Evolutionary conservation across 257 asterid genomes (phyloP).

Genomic region (Forsythia viridissima): DNA sequence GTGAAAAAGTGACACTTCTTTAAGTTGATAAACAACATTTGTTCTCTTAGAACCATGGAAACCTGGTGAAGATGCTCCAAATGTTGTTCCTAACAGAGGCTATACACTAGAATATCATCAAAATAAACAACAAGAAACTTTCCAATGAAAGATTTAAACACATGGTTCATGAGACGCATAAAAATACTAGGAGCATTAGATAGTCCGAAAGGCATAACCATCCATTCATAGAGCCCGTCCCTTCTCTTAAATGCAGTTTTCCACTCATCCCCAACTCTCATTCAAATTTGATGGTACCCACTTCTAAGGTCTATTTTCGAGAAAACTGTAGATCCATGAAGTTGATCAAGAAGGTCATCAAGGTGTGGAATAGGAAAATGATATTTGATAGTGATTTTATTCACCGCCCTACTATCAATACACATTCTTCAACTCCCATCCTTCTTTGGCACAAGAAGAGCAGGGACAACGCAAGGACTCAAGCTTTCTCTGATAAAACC

Average conservation of each 20-base stretch:
- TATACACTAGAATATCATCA: no score
- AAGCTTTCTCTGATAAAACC: neutral
- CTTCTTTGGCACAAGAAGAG: neutral
- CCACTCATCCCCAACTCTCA: neutral
- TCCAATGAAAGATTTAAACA: no score
- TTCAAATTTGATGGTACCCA: conserved; percentile 6
- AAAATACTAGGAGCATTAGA: no score
- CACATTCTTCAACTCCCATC: neutral
- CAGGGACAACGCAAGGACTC: neutral
- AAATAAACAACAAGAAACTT: no score
- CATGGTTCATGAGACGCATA: no score
- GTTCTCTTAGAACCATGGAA: no score
- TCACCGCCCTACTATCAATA: conserved; percentile 5
- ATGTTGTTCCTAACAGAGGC: no score
- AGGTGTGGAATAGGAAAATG: neutral
- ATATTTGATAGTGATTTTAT: neutral
- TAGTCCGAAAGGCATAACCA: no score
- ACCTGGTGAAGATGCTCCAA: no score
- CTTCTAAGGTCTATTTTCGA: neutral
- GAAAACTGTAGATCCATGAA: neutral
- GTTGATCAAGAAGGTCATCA: neutral
- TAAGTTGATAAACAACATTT: no score
- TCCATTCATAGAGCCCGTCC: no score
- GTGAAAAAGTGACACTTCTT: no score
- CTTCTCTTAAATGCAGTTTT: neutral